Evolutionary conservation across 106 monocot genomes (phyloP).

Genomic region (Dendrobium nobile): DNA sequence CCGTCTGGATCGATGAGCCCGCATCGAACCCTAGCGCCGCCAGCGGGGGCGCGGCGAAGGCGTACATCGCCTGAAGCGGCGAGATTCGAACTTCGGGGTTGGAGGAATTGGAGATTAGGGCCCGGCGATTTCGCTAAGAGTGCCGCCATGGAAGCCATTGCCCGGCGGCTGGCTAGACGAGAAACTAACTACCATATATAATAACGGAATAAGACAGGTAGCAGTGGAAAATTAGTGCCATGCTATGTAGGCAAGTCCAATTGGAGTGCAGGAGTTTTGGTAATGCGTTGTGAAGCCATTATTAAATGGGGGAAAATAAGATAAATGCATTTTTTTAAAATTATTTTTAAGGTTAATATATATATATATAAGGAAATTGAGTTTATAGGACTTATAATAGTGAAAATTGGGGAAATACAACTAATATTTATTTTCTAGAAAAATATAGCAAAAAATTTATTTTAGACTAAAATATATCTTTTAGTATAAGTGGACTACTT

Average conservation of each 20-base stretch:
- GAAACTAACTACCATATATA: not conserved
- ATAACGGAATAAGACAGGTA: not conserved
- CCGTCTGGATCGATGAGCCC: constrained; percentile 88
- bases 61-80: not conserved
- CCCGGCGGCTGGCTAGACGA: not conserved
- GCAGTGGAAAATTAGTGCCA: not conserved
- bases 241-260: not conserved
- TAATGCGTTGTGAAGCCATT: no score
- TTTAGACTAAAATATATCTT: no score
- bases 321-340: no score
- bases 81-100: not conserved
- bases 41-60: not conserved
- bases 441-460: no score
- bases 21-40: not conserved
- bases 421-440: no score
- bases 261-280: no score
- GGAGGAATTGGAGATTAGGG: not conserved
- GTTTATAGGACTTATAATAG: no score
- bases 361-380: no score
- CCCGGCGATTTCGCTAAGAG: not conserved
- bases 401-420: no score
- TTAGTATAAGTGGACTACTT: no score
- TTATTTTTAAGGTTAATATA: no score
- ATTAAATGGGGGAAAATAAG: no score
- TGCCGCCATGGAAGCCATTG: not conserved